Evolutionary conservation across 345 rosid species (phyloP), one percentile per base, ranked within the genome.

Genomic region (Linum trigynum): DNA sequence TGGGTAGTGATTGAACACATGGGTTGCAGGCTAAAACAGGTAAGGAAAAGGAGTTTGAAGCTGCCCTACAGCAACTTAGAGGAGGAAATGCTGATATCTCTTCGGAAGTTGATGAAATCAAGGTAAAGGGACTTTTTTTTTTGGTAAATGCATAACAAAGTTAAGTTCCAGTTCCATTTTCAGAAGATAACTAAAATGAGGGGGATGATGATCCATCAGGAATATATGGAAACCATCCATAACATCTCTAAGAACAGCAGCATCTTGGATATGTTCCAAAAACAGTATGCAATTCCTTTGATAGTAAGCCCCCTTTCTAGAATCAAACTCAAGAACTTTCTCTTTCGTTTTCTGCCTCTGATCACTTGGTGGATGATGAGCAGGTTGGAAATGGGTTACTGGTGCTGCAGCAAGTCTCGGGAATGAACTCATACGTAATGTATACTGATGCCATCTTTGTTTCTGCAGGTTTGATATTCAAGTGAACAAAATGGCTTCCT

Each of bases 1-100:
- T 5, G 6, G 39, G 14, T 53, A 10, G 5, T 45, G 67, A 42
- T 61, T 23, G 32, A 23, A 32, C 32, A 23, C 32, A 5, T 56
- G 39, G 40, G 79, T 76, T 14, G 36, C 74, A 73, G 80, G 77
- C 77, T 74, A 84, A 77, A 82, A 69, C 71, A 63, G 86, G 84
- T 8, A 75, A 67, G 65, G 70, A 74, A 16, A 15, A 17, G 15
- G 82, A 78, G 61, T 84, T 80, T 56, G 75, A 76, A 75, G 59
- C 40, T 14, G 74, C 81, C 5, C 65, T 80, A 15, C 79, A 66
- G 48, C 67, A 48, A 60, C 77, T 84, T 51, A 78, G 85, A 11
- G 88, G 88, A 74, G 7, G 74, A 56, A 17, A 69, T 32, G 84
- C 76, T 59, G 77, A 81, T 66, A 71, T 79, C 63, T 65, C 76